Conservation (phyloP, 1,284 basidiomycete species). For the Rhodotorula sp. region DNA sequence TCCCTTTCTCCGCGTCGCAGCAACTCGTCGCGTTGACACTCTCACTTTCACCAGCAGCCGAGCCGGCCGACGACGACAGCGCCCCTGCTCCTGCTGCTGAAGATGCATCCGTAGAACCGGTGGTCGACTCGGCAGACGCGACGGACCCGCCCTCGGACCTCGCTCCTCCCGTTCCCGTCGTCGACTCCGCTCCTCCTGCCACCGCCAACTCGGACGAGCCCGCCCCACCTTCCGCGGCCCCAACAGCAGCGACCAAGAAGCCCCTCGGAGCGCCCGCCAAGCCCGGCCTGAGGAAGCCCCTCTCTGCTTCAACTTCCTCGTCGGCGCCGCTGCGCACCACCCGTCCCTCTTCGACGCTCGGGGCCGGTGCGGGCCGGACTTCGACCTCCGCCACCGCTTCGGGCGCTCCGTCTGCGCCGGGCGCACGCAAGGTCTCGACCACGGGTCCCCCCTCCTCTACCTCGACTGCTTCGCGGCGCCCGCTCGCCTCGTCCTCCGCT, state of each 20-base stretch:
- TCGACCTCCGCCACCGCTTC: neutral
- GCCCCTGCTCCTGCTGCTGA: too few species aligned
- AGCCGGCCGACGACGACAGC: too few species aligned
- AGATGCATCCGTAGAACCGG: too few species aligned
- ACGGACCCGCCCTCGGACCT: neutral
- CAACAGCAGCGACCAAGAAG: neutral
- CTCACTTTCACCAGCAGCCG: too few species aligned
- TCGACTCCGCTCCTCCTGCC: neutral
- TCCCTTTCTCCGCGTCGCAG: too few species aligned
- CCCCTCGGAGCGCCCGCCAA: neutral
- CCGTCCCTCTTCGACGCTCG: too few species aligned
- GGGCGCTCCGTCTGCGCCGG: neutral
- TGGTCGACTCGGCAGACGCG: neutral
- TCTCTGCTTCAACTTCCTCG: neutral
- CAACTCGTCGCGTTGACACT: too few species aligned
- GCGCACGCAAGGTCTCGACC: neutral
- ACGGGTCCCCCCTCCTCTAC: neutral
- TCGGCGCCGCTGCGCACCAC: too few species aligned
- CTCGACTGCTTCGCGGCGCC: neutral
- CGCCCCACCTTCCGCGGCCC: neutral
- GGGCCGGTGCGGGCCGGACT: neutral
- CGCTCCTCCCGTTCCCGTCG: neutral
- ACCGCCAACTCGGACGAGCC: neutral
- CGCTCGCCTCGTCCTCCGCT: neutral
- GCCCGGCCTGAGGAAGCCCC: neutral